phyloP scores from a whole-genome alignment of 257 asterid genomes.

The Solanum pinnatisectum region DNA sequence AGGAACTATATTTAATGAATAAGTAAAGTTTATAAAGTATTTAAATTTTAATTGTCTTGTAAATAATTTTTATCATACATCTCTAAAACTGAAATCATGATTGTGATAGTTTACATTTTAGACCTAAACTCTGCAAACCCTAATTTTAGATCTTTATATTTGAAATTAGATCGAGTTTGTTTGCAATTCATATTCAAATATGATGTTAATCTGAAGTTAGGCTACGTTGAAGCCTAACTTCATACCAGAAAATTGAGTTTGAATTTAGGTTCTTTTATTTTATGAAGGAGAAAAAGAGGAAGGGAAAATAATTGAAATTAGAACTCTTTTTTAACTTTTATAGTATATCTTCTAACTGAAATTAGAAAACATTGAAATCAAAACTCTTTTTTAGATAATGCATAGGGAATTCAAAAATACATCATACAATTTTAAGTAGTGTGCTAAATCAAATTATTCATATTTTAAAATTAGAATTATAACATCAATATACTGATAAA shows the following conservation, averaged over 20 bases:
- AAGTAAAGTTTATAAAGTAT: not conserved
- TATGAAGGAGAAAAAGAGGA: not conserved
- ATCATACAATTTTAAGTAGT: too few relatives aligned
- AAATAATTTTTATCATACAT: too few relatives aligned
- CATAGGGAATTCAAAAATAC: not conserved
- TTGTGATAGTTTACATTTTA: not conserved
- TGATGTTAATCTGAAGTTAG: not conserved
- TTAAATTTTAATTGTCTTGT: too few relatives aligned
- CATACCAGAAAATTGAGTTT: accelerated
- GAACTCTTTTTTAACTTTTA: not conserved
- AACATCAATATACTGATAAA: too few relatives aligned
- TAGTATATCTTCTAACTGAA: not conserved
- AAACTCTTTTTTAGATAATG: not conserved
- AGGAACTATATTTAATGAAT: not conserved
- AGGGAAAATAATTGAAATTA: not conserved
- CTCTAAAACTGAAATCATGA: not conserved
- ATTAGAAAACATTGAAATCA: not conserved
- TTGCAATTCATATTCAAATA: too few relatives aligned
- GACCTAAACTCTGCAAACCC: accelerated
- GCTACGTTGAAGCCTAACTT: not conserved
- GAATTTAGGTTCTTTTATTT: too few relatives aligned
- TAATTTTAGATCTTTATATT: not conserved
- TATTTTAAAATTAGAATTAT: too few relatives aligned
- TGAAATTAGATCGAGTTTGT: not conserved
- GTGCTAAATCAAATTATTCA: too few relatives aligned